Evolutionary conservation across 2,329 filamentous ascomycete species (phyloP).

Genomic region (Akanthomyces muscarius): DNA sequence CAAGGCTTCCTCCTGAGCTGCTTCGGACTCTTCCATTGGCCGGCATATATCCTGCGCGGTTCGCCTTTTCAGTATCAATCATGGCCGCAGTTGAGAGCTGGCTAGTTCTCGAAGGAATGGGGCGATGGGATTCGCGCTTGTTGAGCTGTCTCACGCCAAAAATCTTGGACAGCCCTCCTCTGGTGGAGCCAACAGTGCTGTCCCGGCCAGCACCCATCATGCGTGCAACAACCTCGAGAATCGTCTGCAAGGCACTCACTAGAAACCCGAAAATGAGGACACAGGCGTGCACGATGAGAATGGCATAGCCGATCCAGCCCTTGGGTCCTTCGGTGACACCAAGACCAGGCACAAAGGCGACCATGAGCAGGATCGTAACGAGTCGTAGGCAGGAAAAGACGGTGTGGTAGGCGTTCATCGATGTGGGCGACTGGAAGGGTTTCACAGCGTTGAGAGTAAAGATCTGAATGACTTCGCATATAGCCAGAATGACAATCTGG

Average conservation of each 20-base stretch:
- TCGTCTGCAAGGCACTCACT: slow-evolving; percentile 83
- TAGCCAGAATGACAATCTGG: slow-evolving; percentile 85
- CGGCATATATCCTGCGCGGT: slow-evolving; percentile 57
- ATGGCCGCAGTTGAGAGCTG: slow-evolving; percentile 81
- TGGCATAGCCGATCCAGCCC: slow-evolving; percentile 93
- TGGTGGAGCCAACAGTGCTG: slow-evolving; percentile 61
- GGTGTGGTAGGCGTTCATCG: slow-evolving; percentile 95
- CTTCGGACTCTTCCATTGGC: slow-evolving; percentile 52
- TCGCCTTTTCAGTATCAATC: slow-evolving; percentile 63
- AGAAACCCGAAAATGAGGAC: slow-evolving; percentile 91
- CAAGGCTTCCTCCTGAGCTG: slow-evolving; percentile 57
- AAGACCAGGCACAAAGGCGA: slow-evolving; percentile 80
- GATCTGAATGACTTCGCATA: slow-evolving; percentile 89
- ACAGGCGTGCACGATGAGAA: slow-evolving; percentile 77
- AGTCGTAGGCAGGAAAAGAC: slow-evolving; percentile 77
- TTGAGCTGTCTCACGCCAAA: slow-evolving; percentile 89
- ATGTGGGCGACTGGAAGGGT: slow-evolving; percentile 85
- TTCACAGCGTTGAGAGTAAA: slow-evolving; percentile 84
- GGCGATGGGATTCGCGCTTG: slow-evolving; percentile 62
- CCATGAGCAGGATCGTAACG: slow-evolving; percentile 68
- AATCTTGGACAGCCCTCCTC: slow-evolving; percentile 83
- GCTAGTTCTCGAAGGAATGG: slow-evolving; percentile 67
- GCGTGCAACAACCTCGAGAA: slow-evolving; percentile 82
- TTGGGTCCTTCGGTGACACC: slow-evolving; percentile 74
- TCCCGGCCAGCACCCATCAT: slow-evolving; percentile 79